Base-by-base conservation (phyloP, 257 asterid species). In the Fraxinus quadrangulata region DNA sequence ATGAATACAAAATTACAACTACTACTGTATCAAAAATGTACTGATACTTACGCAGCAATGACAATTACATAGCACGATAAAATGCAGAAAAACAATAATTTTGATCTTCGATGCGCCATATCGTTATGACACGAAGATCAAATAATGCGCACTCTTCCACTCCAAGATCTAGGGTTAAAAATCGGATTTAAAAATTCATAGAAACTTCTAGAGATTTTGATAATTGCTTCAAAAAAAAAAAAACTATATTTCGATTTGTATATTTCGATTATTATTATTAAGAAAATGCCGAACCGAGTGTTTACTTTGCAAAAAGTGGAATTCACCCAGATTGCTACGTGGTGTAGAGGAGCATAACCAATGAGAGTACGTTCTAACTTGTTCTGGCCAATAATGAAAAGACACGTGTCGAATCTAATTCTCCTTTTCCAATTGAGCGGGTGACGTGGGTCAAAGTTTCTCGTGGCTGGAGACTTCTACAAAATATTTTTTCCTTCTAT, bases 71-170 rank as follows among this genome's bases (percentile, higher is more conserved):
- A 85, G 79, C 77, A 86, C 37, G 90, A 88, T 5, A 81, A 69
- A 66, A 88, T 73, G 84, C 87, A 95, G 33, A 93, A 30, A 49
- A 89, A 51, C 82, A 88, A 75, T 40, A 86, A 82, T 77, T 80
- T 85, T 82, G 92, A 90, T 85, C 90, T 84, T 83, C 87, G 86
- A 77, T 86, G 90, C 90, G 88, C 97, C 99, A 96, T 93, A 39
- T n/a, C 14, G 70, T 31, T 66, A 74, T 67, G 86, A 86, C 89
- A 82, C 93, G 72, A 83, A 78, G 86, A 87, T 81, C 85, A 79
- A 85, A 83, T 45, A 45, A 31, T 28, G 12, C 17, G 28, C 45
- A 71, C 56, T 21, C 19, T 39, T 66, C 76, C 81, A 56, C 71
- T 63, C 40, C 72, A 71, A 78, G 40, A 72, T 9, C 78, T 80